Conservation (phyloP, 2,329 filamentous ascomycete genomes). For the Pseudogymnoascus destructans region DNA sequence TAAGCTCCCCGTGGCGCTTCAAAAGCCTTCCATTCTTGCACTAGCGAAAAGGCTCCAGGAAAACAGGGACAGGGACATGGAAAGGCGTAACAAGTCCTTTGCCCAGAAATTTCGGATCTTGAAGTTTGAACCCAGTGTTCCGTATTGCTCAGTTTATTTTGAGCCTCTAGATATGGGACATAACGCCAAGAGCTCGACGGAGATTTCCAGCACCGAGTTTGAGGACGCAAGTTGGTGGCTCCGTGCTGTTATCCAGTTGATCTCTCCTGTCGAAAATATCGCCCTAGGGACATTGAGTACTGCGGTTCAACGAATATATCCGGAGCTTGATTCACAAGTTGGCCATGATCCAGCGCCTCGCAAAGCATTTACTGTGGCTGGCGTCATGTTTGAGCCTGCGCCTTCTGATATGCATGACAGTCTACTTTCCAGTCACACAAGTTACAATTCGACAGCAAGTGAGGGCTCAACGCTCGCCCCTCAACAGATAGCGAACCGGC, state of each 20-base stretch:
- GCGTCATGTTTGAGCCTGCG: not conserved
- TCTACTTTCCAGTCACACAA: conserved; percentile 1
- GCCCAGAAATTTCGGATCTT: conserved; percentile 27
- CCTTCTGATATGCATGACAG: not conserved
- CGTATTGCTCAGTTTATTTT: conserved; percentile 12
- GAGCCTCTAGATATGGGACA: not conserved
- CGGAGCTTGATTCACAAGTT: conserved; percentile 14
- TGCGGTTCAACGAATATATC: conserved; percentile 32
- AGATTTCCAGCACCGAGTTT: conserved; percentile 10
- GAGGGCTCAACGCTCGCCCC: not conserved
- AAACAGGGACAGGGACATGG: conserved; percentile 33
- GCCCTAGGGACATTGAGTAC: conserved; percentile 31
- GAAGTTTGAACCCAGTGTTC: conserved; percentile 26
- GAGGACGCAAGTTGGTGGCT: not conserved
- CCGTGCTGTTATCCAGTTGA: conserved; percentile 31
- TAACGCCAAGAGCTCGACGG: conserved; percentile 8
- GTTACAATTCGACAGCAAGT: conserved; percentile 4
- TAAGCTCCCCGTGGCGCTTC: conserved; percentile 55
- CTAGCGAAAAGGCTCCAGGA: conserved; percentile 41
- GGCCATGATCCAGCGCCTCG: not conserved
- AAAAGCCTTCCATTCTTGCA: conserved; percentile 47
- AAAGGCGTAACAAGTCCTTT: conserved; percentile 43
- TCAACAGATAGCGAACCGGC: not conserved
- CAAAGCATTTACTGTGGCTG: not conserved
- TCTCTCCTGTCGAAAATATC: conserved; percentile 35